These are phyloP conservation scores for Trametes sp. DNA, from an alignment of 1,284 basidiomycete genomes.

Conservation along the genomic window DNA sequence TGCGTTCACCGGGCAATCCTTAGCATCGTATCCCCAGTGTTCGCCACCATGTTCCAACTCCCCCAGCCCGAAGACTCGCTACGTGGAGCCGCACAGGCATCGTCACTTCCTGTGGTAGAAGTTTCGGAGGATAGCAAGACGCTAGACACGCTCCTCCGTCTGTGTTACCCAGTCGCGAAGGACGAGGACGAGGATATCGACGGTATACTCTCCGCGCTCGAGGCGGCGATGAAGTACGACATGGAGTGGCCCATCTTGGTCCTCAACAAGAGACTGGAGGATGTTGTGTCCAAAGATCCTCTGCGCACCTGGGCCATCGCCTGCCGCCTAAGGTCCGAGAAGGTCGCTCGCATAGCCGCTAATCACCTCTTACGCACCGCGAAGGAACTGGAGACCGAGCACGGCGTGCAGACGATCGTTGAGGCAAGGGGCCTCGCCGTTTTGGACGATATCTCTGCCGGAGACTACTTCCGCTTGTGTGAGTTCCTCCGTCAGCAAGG, in stretches of 20 bases:
- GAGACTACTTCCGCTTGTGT: slow-evolving; percentile 25
- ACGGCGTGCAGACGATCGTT: neutral
- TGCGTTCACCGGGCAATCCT: slow-evolving; percentile 31
- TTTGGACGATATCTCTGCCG: slow-evolving; percentile 23
- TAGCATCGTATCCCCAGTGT: slow-evolving; percentile 31
- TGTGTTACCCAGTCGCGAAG: slow-evolving; percentile 47
- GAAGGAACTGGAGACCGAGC: neutral
- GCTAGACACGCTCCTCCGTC: slow-evolving; percentile 45
- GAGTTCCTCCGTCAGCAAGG: slow-evolving; percentile 9
- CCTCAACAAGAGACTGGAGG: slow-evolving; percentile 12
- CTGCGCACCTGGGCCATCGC: slow-evolving; percentile 26
- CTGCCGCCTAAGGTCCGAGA: slow-evolving; percentile 18
- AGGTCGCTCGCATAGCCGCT: slow-evolving; percentile 20
- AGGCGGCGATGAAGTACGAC: slow-evolving; percentile 32
- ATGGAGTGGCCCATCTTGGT: slow-evolving; percentile 24
- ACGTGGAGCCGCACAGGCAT: too few relatives aligned
- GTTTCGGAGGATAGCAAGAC: slow-evolving; percentile 44
- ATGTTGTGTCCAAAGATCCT: neutral
- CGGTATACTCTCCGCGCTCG: slow-evolving; percentile 16
- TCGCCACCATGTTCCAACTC: slow-evolving; percentile 28
- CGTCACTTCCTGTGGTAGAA: slow-evolving; percentile 29
- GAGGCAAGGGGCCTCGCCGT: slow-evolving; percentile 2
- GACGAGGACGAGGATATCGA: slow-evolving; percentile 18
- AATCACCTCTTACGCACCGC: neutral
- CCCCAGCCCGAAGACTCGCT: slow-evolving; percentile 15